Evolutionary conservation across 208 protist genomes (phyloP), one percentile per base, ranked within the genome.

Genomic region (Acanthamoeba divionensis): DNA sequence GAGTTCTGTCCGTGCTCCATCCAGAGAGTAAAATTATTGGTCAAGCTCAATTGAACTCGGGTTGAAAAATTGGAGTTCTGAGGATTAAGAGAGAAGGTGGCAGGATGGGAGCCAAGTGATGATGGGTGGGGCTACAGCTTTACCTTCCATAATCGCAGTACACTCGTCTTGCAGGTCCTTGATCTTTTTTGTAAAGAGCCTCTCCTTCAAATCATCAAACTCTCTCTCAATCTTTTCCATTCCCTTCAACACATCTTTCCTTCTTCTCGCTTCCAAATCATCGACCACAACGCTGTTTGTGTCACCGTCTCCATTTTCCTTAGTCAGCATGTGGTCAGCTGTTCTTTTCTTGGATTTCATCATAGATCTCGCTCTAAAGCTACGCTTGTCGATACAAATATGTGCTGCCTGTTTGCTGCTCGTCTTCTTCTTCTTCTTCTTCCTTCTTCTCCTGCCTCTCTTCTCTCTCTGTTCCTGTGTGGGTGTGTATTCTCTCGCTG

Each of bases 181-280:
- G 5, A 93, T 60, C 77, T 91, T 91, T 48, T 93, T 91, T 47
- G 82, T 77, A 73, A 91, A 93, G 89, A 93, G 91, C 73, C 82
- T 91, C 52, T 93, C 91, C 66, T 93, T 93, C 21, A 93, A 63
- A 79, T 93, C 91, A 44, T 48, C 45, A 83, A 93, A 93, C 38
- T 93, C 91, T 55, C 77, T 90, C 60, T 91, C 89, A 36, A 93
- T 90, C 31, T 71, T 91, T 24, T 93, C 82, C 54, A 93, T 80
- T 38, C 91, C 73, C 21, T 88, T 89, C 24, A 90, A 44, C 52
- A 86, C 89, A 26, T 91, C 89, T 6, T 88, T 85, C 54, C 85
- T 57, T 31, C 90, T 90, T 48, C 91, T 91, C 9, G 63, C 55
- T 26, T 91, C 77, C 33, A 86, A 29, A 85, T 93, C 73, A 1